Evolutionary conservation across 495 filamentous ascomycete genomes (phyloP).

Genomic region (Tuber brumale): DNA sequence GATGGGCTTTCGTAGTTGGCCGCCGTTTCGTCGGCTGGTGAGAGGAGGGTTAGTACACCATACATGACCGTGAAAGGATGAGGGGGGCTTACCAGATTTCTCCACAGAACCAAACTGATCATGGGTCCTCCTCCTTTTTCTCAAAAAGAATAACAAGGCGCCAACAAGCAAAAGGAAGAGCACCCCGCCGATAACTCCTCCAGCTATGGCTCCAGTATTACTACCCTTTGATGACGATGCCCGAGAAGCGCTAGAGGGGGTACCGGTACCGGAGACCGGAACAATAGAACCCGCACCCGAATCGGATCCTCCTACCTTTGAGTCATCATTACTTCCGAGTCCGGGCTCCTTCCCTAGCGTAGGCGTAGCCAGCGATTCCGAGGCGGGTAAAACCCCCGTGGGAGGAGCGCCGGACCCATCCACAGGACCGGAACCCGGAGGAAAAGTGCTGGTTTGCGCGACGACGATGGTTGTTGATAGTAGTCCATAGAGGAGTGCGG

Average conservation of each 20-base stretch:
- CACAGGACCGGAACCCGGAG: too few relatives aligned
- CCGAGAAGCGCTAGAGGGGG: neutral
- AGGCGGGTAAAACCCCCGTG: too few relatives aligned
- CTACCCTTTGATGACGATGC: neutral
- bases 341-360: too few relatives aligned
- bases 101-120: neutral
- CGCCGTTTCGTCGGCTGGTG: slow-evolving; percentile 20
- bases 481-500: neutral
- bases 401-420: too few relatives aligned
- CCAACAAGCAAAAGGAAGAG: slow-evolving; percentile 24
- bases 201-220: slow-evolving; percentile 27
- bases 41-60: slow-evolving; percentile 21
- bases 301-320: too few relatives aligned
- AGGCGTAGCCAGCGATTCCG: too few relatives aligned
- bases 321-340: too few relatives aligned
- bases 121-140: neutral
- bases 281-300: too few relatives aligned
- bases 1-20: slow-evolving; percentile 18
- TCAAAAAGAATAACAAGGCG: slow-evolving; percentile 20
- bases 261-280: too few relatives aligned
- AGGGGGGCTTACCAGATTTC: slow-evolving; percentile 16
- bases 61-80: neutral
- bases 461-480: neutral
- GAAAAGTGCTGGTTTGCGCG: neutral
- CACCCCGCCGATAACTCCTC: slow-evolving; percentile 40